Base-by-base conservation (phyloP, 148 eudicot genomes). In the Camellia sinensis region DNA sequence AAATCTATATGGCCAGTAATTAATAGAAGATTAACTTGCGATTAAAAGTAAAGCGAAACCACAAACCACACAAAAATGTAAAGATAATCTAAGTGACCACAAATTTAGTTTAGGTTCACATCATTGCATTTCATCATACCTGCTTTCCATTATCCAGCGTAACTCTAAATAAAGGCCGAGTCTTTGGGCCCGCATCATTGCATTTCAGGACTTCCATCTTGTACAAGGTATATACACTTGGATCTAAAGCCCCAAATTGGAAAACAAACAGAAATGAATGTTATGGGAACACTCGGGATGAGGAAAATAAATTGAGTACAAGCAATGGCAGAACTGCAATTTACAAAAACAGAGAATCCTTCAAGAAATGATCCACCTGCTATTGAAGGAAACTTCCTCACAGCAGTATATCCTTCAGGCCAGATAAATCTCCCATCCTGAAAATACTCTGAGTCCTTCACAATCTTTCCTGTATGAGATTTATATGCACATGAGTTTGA, bases 161-260 rank as follows among this genome's bases (percentile, higher is more conserved):
- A 81, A 90, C 88, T 84, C 82, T 87, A 83, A 88, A 90, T 61
- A 88, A 77, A 70, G 89, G 91, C 68, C 86, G 86, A 41, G 78
- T 67, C 81, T 82, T 88, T 65, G 82, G 76, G 80, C 83, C 91
- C 77, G 78, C 79, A 83, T 87, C 89, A n/a, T n/a, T n/a, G n/a
- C n/a, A n/a, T 84, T 90, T 77, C 75, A 88, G 83, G 56, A 90
- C 88, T 83, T 90, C 91, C 93, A 90, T 90, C 90, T 85, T 90
- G 78, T 88, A 90, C 22, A 71, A 76, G 54, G 83, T 48, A 78
- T 43, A 67, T 22, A 71, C 79, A 82, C 85, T 84, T 76, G 89
- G 89, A 87, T 90, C 93, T 90, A 73, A 66, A 80, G 40, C 80
- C 66, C 5, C 22, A 56, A 13, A 41, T n/a, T n/a, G n/a, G n/a